phyloP scores from a whole-genome alignment of 257 asterid species.

The Rubia yunnanensis region DNA sequence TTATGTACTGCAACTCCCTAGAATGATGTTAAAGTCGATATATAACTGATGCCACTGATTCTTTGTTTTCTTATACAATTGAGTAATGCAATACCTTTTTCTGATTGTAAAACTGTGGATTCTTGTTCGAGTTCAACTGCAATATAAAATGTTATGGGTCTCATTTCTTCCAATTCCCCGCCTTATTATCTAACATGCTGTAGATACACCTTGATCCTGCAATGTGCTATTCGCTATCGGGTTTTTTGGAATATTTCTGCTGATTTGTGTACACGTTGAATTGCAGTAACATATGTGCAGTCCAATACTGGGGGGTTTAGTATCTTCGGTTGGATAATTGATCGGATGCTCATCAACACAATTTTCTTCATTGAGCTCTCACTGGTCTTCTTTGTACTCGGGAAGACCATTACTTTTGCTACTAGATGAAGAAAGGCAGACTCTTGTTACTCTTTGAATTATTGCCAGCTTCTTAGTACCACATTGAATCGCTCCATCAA shows the following conservation, averaged over 20 bases:
- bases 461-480: neutral
- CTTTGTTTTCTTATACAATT: neutral
- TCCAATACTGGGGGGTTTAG: conserved; percentile 83
- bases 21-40: too few relatives aligned
- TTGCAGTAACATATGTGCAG: conserved; percentile 73
- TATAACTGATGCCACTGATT: too few relatives aligned
- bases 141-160: neutral
- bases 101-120: neutral
- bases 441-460: neutral
- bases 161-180: neutral
- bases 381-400: conserved; percentile 68
- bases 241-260: neutral
- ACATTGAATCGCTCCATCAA: neutral
- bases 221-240: neutral
- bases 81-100: neutral
- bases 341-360: conserved; percentile 62
- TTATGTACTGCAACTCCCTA: neutral
- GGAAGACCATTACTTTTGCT: conserved; percentile 61
- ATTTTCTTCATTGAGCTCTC: conserved; percentile 79
- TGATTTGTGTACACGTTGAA: neutral
- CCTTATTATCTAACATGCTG: neutral
- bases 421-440: conserved; percentile 33
- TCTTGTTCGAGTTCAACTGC: neutral
- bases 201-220: neutral
- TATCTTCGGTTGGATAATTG: conserved; percentile 70